Base-by-base conservation (phyloP, 805 yeast species). In the Alloascoidea africana region DNA sequence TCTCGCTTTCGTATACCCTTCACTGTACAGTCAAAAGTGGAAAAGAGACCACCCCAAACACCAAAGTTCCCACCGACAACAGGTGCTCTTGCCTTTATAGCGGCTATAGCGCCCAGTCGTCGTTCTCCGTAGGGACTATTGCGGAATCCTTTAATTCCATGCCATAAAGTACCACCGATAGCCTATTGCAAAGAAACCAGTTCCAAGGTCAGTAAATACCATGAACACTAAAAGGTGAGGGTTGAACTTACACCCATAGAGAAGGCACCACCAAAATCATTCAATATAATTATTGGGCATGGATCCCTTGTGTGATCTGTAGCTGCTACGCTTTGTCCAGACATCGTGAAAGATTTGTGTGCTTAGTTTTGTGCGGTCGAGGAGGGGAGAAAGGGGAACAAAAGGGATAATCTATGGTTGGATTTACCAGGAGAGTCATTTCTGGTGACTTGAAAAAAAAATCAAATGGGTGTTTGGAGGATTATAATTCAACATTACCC, bases 271-370 rank as follows among this genome's bases (percentile, higher is more conserved):
- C 99, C 99, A 52, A 91, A 91, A 66, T 91, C 99, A 62, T 79
- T 89, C 47, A 91, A 65, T 47, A 91, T 85, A 41, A 91, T 96
- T 47, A 89, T 71, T 40, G 99, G 99, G 65, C 99, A 91, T 50
- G 99, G 99, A 59, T 91, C 99, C 74, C 97, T 83, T 34, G 95
- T 76, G 62, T 91, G 97, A 65, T 91, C 98, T 39, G 95, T n/a
- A n/a, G n/a, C n/a, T n/a, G n/a, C n/a, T n/a, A n/a, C n/a, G n/a
- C n/a, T n/a, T n/a, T n/a, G n/a, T n/a, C n/a, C n/a, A n/a, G n/a
- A n/a, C n/a, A n/a, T n/a, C n/a, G n/a, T n/a, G n/a, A n/a, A n/a
- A n/a, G n/a, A n/a, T n/a, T n/a, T n/a, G n/a, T n/a, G n/a, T n/a
- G n/a, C n/a, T n/a, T n/a, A n/a, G n/a, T n/a, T n/a, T n/a, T n/a